phyloP scores from a whole-genome alignment of 148 eudicot species.

The Vaccinium corymbosum region DNA sequence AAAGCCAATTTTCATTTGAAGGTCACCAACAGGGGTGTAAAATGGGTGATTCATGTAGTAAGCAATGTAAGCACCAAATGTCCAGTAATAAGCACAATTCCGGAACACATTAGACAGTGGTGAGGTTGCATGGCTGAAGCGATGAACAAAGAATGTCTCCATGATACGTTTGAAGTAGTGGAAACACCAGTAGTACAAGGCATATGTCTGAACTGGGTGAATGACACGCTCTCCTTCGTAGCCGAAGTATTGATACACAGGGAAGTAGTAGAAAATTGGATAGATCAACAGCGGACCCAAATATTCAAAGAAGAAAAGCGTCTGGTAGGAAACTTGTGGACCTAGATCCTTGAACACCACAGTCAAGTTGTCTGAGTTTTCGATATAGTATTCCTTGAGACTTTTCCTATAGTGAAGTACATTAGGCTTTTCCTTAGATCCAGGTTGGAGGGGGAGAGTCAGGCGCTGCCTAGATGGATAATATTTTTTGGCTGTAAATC shows the following conservation, averaged over 20 bases:
- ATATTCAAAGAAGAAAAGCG: constrained; percentile 89
- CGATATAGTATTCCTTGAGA: constrained; percentile 59
- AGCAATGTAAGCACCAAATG: constrained; percentile 85
- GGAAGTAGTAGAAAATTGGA: constrained; percentile 78
- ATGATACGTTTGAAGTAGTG: constrained; percentile 93
- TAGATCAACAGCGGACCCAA: constrained; percentile 84
- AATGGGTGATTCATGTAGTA: constrained; percentile 87
- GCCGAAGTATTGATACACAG: constrained; percentile 67
- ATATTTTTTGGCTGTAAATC: constrained; percentile 71
- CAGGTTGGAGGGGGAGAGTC: constrained; percentile 80
- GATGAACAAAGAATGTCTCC: constrained; percentile 96
- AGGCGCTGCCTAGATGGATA: constrained; percentile 93
- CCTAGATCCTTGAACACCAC: constrained; percentile 93
- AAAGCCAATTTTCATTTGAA: constrained; percentile 90
- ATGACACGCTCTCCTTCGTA: constrained; percentile 73
- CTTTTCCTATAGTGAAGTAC: constrained; percentile 71
- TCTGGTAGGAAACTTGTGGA: constrained; percentile 87
- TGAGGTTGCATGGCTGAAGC: constrained; percentile 97
- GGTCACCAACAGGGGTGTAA: constrained; percentile 85
- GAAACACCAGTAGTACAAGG: constrained; percentile 87
- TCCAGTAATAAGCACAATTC: constrained; percentile 92
- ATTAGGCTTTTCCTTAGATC: constrained; percentile 74
- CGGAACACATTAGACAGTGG: constrained; percentile 89
- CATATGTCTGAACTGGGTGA: constrained; percentile 88
- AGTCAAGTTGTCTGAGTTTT: constrained; percentile 46